Percentiles rank a stretch among this genome's conserved stretches.
Evolutionary conservation across 495 filamentous ascomycete genomes (phyloP).

Genomic region (Aspergillus saccharolyticus): DNA sequence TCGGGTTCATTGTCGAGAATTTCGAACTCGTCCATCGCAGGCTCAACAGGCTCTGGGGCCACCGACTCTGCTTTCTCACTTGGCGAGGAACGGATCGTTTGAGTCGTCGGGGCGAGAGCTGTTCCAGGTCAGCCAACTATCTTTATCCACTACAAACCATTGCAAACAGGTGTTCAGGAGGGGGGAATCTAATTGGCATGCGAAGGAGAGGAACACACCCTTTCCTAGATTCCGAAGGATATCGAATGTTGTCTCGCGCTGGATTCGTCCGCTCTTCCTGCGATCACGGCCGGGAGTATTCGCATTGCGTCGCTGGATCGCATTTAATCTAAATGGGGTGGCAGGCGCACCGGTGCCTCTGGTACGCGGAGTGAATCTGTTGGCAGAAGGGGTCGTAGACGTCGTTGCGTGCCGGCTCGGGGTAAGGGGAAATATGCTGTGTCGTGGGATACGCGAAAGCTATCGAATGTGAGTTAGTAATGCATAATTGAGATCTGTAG

Average conservation of each 20-base stretch:
- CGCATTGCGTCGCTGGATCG: constrained; percentile 70
- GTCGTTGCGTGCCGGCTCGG: constrained; percentile 33
- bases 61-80: constrained; percentile 20
- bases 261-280: constrained; percentile 59
- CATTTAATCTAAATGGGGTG: constrained; percentile 70
- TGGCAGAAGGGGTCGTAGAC: constrained; percentile 29
- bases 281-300: constrained; percentile 66
- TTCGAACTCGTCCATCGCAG: constrained; percentile 43
- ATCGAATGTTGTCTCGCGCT: constrained; percentile 73
- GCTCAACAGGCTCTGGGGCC: constrained; percentile 13
- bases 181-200: not conserved
- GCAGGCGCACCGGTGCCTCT: constrained; percentile 41
- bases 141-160: not conserved
- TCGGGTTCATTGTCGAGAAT: constrained; percentile 62
- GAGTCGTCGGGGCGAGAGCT: constrained; percentile 55
- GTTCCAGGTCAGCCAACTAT: not conserved
- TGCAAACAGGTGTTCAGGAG: constrained; percentile 1
- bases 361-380: constrained; percentile 34
- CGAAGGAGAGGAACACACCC: constrained; percentile 27
- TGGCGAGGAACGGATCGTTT: constrained; percentile 57
- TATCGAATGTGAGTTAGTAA: too few relatives aligned
- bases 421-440: constrained; percentile 34
- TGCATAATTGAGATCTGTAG: too few relatives aligned
- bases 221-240: constrained; percentile 61
- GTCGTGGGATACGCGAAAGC: constrained; percentile 36